These are phyloP conservation scores for Tulasnella sp. DNA, from an alignment of 768 basidiomycete genomes.

Conservation along the genomic window DNA sequence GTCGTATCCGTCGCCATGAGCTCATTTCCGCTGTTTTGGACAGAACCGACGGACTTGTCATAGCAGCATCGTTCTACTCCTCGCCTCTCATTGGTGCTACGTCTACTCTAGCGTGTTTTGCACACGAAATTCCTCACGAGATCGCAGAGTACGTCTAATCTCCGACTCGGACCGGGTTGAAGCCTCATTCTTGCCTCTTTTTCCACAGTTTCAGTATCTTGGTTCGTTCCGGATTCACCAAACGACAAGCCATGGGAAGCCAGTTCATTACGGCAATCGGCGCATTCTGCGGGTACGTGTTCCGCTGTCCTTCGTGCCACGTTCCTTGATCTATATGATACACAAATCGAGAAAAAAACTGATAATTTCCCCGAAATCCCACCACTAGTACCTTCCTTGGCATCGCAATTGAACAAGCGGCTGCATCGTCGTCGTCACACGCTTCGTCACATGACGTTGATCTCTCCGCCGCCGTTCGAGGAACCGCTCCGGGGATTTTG, in stretches of 20 bases:
- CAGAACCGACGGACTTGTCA: slow-evolving; percentile 93
- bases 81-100: slow-evolving; percentile 91
- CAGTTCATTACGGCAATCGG: slow-evolving; percentile 92
- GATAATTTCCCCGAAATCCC: slow-evolving; percentile 33
- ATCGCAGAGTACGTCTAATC: slow-evolving; percentile 94
- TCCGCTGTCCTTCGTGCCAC: slow-evolving; percentile 44
- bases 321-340: neutral
- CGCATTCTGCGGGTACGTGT: slow-evolving; percentile 58
- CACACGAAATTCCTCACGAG: slow-evolving; percentile 94
- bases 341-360: slow-evolving; percentile 22
- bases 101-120: slow-evolving; percentile 93
- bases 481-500: slow-evolving; percentile 73
- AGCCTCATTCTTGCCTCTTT: slow-evolving; percentile 2
- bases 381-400: slow-evolving; percentile 71
- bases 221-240: slow-evolving; percentile 80
- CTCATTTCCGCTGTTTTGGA: neutral
- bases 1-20: neutral
- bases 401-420: slow-evolving; percentile 78
- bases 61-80: slow-evolving; percentile 98
- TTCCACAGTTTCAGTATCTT: slow-evolving; percentile 27
- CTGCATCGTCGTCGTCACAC: slow-evolving; percentile 50
- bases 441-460: slow-evolving; percentile 52
- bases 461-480: slow-evolving; percentile 76
- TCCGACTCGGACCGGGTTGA: slow-evolving; percentile 6
- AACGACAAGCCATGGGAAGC: slow-evolving; percentile 89